Conservation (phyloP, 805 yeast species). For the Hermanozyma aechmeae region DNA sequence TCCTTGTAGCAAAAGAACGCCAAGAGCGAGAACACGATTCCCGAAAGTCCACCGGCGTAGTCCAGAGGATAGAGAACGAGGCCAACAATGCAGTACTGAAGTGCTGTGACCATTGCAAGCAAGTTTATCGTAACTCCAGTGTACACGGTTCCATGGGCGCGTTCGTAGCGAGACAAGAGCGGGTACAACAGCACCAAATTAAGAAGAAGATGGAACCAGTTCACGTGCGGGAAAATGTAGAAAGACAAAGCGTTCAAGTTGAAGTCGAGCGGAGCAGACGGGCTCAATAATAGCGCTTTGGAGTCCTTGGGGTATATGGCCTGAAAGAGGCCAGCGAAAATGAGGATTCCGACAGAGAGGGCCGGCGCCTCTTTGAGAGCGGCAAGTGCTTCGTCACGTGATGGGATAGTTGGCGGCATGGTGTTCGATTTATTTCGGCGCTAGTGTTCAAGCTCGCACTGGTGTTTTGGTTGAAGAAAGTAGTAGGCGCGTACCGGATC, state of each 20-base stretch:
- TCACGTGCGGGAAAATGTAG: constrained; percentile 64
- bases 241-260: constrained; percentile 50
- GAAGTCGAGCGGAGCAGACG: constrained; percentile 41
- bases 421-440: too few relatives aligned
- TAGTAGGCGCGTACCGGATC: too few relatives aligned
- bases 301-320: constrained; percentile 15
- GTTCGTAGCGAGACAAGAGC: constrained; percentile 59
- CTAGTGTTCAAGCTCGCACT: too few relatives aligned
- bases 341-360: constrained; percentile 49
- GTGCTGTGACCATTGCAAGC: constrained; percentile 59
- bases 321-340: constrained; percentile 43
- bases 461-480: too few relatives aligned
- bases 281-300: constrained; percentile 14
- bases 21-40: constrained; percentile 61
- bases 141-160: constrained; percentile 70
- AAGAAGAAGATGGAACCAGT: constrained; percentile 49
- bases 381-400: too few relatives aligned
- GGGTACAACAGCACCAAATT: constrained; percentile 51
- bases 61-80: constrained; percentile 40
- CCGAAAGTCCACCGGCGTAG: constrained; percentile 61
- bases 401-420: too few relatives aligned
- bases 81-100: constrained; percentile 50
- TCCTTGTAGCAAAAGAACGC: constrained; percentile 49
- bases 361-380: constrained; percentile 39
- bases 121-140: constrained; percentile 74